Evolutionary conservation across 306 rosid genomes (phyloP).

Genomic region (Rosa rugosa): DNA sequence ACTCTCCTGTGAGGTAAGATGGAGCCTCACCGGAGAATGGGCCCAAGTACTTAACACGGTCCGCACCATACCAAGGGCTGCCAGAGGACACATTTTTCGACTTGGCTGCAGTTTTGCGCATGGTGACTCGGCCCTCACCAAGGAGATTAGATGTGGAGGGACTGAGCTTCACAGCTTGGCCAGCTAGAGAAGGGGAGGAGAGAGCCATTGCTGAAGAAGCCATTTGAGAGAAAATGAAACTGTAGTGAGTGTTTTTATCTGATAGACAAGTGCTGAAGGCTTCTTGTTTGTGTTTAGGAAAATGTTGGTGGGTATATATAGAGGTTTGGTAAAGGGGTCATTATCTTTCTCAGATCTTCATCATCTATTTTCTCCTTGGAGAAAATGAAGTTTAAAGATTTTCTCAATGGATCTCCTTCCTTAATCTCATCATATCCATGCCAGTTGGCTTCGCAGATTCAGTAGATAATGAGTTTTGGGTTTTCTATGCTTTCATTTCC

Average conservation of each 20-base stretch:
- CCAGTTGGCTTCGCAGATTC: neutral
- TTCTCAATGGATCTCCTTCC: neutral
- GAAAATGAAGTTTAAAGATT: neutral
- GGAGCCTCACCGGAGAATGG: neutral
- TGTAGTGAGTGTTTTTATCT: neutral
- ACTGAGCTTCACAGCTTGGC: neutral
- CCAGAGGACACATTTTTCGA: neutral
- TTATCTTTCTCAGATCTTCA: neutral
- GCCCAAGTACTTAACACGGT: constrained; percentile 1
- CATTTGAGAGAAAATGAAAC: neutral
- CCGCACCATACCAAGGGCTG: neutral
- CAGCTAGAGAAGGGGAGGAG: neutral
- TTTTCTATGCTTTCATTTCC: neutral
- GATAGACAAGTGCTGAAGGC: neutral
- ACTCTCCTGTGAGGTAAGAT: neutral
- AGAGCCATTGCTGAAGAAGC: constrained; percentile 2
- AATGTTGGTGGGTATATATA: neutral
- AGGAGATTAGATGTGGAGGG: neutral
- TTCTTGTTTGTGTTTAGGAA: neutral
- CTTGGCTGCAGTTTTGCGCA: constrained; percentile 1
- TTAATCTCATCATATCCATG: neutral
- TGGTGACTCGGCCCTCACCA: constrained; percentile 2
- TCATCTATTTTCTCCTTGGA: neutral
- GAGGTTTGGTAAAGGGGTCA: neutral
- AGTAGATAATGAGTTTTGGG: neutral